Evolutionary conservation across 331 rosid species (phyloP).

Genomic region (Prunus yedoensis): DNA sequence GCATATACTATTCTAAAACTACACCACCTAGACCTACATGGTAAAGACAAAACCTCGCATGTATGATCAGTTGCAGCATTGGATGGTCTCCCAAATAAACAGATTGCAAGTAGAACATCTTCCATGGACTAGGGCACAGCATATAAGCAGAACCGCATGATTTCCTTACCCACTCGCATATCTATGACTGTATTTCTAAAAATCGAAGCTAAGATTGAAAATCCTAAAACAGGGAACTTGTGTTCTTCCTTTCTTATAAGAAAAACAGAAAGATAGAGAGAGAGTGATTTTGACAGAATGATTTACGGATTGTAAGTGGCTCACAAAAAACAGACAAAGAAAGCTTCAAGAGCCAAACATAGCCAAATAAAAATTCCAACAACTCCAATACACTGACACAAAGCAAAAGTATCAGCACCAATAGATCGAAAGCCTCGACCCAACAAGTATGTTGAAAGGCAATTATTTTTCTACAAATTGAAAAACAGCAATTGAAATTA

Average conservation of each 20-base stretch:
- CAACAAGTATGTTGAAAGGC: neutral
- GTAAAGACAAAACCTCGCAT: neutral
- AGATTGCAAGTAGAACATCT: neutral
- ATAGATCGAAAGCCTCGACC: neutral
- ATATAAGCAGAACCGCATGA: neutral
- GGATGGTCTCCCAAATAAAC: neutral
- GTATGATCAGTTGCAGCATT: neutral
- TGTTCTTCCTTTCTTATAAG: neutral
- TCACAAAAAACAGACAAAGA: too few relatives aligned
- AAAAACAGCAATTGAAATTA: neutral
- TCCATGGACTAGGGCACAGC: neutral
- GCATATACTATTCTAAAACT: neutral
- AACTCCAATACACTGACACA: neutral
- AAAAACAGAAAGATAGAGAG: too few relatives aligned
- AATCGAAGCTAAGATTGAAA: neutral
- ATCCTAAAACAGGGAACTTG: neutral
- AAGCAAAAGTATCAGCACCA: neutral
- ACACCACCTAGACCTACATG: neutral
- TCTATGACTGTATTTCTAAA: neutral
- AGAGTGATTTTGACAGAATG: too few relatives aligned
- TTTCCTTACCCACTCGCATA: neutral
- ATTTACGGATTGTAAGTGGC: too few relatives aligned
- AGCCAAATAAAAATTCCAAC: neutral
- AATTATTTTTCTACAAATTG: neutral
- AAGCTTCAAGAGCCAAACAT: neutral